Base-by-base conservation (phyloP, 1,284 basidiomycete species). In the Malassezia cuniculi region DNA sequence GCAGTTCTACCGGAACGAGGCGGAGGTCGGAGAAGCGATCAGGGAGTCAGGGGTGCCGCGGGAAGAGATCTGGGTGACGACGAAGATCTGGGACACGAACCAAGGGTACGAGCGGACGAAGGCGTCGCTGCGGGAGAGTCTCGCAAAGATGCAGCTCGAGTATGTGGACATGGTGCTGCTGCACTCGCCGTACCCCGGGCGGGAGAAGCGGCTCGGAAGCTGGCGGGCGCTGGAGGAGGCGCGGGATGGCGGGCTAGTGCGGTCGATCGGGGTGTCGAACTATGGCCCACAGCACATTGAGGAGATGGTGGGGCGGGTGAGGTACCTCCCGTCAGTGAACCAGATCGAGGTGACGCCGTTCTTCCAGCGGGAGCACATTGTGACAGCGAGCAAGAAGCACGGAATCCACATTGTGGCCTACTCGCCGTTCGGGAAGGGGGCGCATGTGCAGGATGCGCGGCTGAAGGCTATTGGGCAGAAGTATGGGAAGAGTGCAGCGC, bases 11-110 rank as follows among this genome's bases (percentile, higher is more conserved):
- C 57, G 69, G 38, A 90, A 90, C 68, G 85, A 90, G 70, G 81
- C 78, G 60, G 81, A 86, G 68, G 84, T 85, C 17, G 85, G 83
- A 12, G 60, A 80, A 38, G 86, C 84, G 27, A 78, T 90, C 65
- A 70, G 72, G 27, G 75, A 74, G 30, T 80, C 79, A 36, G 84
- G 72, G 17, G 70, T 87, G 16, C 77, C 78, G 36, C 76, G 85
- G 49, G 74, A 76, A 29, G 80, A 87, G 47, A 75, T 90, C 49
- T 89, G 82, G 68, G 77, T 89, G 43, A 82, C 84, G 5, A 80
- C 79, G 43, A 85, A 89, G 70, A 72, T 86, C 29, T 84, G 22
- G 22, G 22, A 41, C n/a, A 38, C 31, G 28, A 48, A 40, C 36
- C 44, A 50, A 19, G 49, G 49, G 14, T 48, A 47, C 26, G 31